Conservation (phyloP, 257 asterid species). For the Forsythia viridissima region DNA sequence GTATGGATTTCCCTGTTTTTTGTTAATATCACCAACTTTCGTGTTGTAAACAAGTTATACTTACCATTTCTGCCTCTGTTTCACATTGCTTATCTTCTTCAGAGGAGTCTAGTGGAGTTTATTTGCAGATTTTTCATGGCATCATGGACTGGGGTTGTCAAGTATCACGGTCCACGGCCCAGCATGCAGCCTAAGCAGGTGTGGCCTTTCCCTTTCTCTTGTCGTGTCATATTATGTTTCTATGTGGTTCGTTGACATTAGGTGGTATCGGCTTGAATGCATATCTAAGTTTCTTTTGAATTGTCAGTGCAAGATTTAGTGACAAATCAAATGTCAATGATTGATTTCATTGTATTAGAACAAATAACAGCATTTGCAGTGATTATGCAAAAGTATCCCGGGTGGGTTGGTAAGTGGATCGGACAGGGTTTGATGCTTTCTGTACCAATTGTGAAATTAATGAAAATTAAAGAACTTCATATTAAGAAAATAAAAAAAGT, state of each 20-base stretch:
- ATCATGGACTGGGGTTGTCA: conserved; percentile 99
- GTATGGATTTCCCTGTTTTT: too few relatives aligned
- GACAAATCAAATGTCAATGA: conserved; percentile 99
- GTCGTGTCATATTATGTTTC: background rate
- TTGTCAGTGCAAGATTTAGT: conserved; percentile 75
- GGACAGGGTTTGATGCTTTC: background rate
- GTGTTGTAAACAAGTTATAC: background rate
- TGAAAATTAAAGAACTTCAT: too few relatives aligned
- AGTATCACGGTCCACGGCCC: conserved; percentile 98
- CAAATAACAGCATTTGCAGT: conserved; percentile 99
- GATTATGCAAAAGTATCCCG: conserved; percentile 99
- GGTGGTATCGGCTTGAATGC: too few relatives aligned
- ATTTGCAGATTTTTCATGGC: conserved; percentile 97
- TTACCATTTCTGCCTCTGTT: background rate
- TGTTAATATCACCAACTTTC: too few relatives aligned
- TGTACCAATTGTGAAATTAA: too few relatives aligned
- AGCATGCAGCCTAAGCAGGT: conserved; percentile 98
- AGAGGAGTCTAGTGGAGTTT: conserved; percentile 93
- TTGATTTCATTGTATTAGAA: conserved; percentile 91
- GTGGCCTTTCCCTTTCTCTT: background rate
- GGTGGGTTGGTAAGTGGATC: conserved; percentile 94
- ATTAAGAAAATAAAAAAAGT: too few relatives aligned
- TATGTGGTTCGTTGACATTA: background rate
- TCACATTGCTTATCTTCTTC: conserved; percentile 23
- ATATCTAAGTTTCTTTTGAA: background rate